Conservation (phyloP, 306 rosid species). For the Trifolium fragiferum region DNA sequence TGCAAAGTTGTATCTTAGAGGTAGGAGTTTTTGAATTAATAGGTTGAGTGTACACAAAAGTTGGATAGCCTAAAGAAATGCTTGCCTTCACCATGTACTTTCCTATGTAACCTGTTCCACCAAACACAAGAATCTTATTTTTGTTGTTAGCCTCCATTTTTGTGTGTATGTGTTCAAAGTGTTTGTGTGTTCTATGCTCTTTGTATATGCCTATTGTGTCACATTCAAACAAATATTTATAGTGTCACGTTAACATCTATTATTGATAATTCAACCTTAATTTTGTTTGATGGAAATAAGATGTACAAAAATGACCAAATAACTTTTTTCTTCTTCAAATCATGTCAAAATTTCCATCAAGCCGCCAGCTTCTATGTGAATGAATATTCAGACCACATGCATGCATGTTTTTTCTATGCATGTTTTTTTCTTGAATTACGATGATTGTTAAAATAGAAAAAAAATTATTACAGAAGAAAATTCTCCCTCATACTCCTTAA, state of each 20-base stretch:
- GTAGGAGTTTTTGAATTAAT: conserved; percentile 20
- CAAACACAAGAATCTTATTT: conserved; percentile 46
- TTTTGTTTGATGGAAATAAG: not conserved
- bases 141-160: not conserved
- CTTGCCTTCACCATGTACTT: conserved; percentile 54
- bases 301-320: not conserved
- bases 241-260: not conserved
- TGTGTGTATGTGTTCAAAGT: not conserved
- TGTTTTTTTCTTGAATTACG: not conserved
- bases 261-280: too few relatives aligned
- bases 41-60: conserved; percentile 48
- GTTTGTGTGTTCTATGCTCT: not conserved
- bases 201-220: not conserved
- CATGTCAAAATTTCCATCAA: not conserved
- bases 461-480: not conserved
- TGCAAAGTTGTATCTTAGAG: conserved; percentile 35
- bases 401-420: too few relatives aligned
- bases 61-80: conserved; percentile 45
- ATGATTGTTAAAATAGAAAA: not conserved
- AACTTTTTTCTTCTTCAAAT: not conserved
- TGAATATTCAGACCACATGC: too few relatives aligned
- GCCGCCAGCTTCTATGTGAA: not conserved
- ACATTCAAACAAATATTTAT: not conserved
- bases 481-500: not conserved
- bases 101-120: conserved; percentile 61